These are phyloP conservation scores for Niveomyces coronatus DNA, from an alignment of 2,329 filamentous ascomycete species.

Conservation along the genomic window DNA sequence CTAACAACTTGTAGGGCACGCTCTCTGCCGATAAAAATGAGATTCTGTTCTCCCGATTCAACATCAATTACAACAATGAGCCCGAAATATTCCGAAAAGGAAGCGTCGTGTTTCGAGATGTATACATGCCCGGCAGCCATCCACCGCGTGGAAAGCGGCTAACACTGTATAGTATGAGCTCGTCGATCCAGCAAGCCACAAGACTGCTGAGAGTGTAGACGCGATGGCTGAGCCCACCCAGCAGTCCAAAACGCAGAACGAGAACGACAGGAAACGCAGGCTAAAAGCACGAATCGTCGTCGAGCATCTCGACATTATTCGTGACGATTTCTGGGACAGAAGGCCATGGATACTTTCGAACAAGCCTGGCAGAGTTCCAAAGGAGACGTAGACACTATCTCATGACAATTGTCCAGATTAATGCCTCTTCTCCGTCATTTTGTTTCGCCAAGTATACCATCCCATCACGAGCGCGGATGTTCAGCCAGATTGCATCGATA, in stretches of 20 bases:
- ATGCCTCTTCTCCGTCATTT: no score
- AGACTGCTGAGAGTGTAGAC: conserved; percentile 36
- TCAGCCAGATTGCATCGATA: no score
- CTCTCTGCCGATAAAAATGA: conserved; percentile 87
- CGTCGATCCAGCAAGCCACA: conserved; percentile 45
- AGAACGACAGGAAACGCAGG: conserved; percentile 73
- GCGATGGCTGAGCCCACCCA: conserved; percentile 40
- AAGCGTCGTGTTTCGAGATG: conserved; percentile 78
- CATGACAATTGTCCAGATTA: no score
- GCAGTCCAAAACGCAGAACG: conserved; percentile 67
- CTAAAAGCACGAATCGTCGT: conserved; percentile 72
- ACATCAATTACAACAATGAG: conserved; percentile 97
- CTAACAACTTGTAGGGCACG: conserved; percentile 52
- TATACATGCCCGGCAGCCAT: conserved; percentile 28
- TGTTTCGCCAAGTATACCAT: neutral
- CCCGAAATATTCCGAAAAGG: conserved; percentile 88
- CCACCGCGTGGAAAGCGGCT: conserved; percentile 11
- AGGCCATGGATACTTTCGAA: conserved; percentile 76
- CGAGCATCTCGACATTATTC: conserved; percentile 88
- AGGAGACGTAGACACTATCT: conserved; percentile 32
- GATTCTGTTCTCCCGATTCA: conserved; percentile 79
- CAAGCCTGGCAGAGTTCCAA: conserved; percentile 61
- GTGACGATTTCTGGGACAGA: conserved; percentile 84
- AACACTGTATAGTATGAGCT: conserved; percentile 51
- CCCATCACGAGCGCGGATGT: conserved; percentile 3